Evolutionary conservation across 495 filamentous ascomycete genomes (phyloP), one percentile per base, ranked within the genome.

Genomic region (Trichocladium antarcticum): DNA sequence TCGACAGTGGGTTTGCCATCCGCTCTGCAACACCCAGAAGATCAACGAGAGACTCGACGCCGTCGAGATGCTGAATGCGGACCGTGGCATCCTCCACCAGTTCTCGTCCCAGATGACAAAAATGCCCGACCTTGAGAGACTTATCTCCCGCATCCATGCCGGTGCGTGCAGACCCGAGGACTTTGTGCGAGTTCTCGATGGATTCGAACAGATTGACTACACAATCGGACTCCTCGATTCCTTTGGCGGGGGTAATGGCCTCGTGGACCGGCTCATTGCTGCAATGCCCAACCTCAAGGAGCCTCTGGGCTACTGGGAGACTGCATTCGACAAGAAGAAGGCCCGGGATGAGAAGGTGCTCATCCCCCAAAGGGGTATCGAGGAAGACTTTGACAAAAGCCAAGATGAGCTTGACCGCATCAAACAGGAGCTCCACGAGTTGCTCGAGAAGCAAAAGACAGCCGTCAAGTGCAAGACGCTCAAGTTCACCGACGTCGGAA

Each of bases 1-100:
- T 66, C 82, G 89, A 34, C 89, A 95, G 64, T 99, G 93, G 93
- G 84, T 97, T 3, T 97, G 92, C 68, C 93, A 97, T 57, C 93
- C 93, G 0, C 73, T 99, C 27, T 84, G 87, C 51, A 85, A 96
- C 68, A 76, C 84, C 16, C 66, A 74, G 17, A 85, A 81, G 66
- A 95, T 97, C 71, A 93, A 97, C 60, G 86, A 92, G 42, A 74
- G 93, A n/a, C 68, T 99, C 6, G 93, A 99, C 66, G 92, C 93
- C 5, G 89, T 99, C 11, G 93, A 97, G 51, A 80, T 87, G 53
- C 67, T 99, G 8, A 96, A 95, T 51, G 82, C 85, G 1, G 87
- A 95, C 58, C 72, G 75, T 1, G 79, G 72, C 38, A 68, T 90
- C 29, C 84, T 83, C 14, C 86, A 94, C 51, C 78, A 84, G 46